Evolutionary conservation across 2,329 filamentous ascomycete genomes (phyloP), one percentile per base, ranked within the genome.

Genomic region (Colletotrichum musicola): DNA sequence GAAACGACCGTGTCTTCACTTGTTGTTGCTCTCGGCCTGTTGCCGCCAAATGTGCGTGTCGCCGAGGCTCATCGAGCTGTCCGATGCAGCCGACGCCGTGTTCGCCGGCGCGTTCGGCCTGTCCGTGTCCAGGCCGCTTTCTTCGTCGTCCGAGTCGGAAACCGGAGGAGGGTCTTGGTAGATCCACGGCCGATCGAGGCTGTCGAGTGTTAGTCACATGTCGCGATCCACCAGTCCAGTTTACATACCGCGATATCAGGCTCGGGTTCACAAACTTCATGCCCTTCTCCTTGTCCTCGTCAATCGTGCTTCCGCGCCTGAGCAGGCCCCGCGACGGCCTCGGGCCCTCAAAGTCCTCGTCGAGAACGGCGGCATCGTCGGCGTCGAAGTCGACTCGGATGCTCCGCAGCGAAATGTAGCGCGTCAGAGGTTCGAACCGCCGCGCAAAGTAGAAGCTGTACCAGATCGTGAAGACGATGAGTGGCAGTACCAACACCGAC

Each of bases 401-500:
- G 74, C 94, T 97, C 71, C 93, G 88, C 51, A 99, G 83, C 30
- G 97, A 94, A 77, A 99, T 98, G 77, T 96, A 98, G 73, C 90
- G 92, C 79, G 95, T 97, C 68, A 99, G 82, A 0, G 96, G 95
- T 74, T 94, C 92, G 75, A 96, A 99, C 1, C 92, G 92, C 51
- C 88, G 86, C 50, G 88, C 86, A 77, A 93, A 98, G 72, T 93
- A 92, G 78, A 93, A 93, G 71, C 89, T 92, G 77, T 97, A 97
- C 95, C 95, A 98, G 16, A 97, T 83, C 0, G 95, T 98, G 38
- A 89, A 89, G 10, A 91, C 83, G 4, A 97, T 83, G 3, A 99
- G 85, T 4, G 96, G 97, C 0, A 92, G 78, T 20, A 98, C 86
- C 35, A 95, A 83, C 13, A 89, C 81, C 0, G 94, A 93, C 54